Conservation (phyloP, 2,329 filamentous ascomycete genomes). For the Emmonsia crescens region DNA sequence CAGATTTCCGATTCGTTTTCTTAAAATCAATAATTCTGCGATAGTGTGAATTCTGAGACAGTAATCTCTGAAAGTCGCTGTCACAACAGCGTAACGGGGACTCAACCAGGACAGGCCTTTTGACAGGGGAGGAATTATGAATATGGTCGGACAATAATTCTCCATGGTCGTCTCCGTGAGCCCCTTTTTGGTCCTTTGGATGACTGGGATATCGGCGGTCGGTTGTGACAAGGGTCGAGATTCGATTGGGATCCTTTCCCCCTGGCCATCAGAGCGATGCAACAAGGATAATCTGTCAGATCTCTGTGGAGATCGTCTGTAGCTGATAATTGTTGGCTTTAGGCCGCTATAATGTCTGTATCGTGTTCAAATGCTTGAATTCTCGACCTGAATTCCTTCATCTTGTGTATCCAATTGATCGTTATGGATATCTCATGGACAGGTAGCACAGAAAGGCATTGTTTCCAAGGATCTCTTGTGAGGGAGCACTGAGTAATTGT, state of each 20-base stretch:
- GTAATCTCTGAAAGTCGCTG: not conserved
- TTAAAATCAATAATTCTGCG: not conserved
- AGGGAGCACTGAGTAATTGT: not conserved
- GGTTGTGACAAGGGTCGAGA: not conserved
- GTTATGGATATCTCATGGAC: not conserved
- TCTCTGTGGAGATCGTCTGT: not conserved
- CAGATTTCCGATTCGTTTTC: not conserved
- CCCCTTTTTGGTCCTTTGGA: not conserved
- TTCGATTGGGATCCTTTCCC: not conserved
- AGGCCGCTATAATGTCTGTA: not conserved
- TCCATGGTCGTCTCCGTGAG: not conserved
- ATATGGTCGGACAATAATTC: not conserved
- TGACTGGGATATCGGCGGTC: not conserved
- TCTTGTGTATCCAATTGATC: not conserved
- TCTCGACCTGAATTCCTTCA: not conserved
- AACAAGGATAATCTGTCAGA: not conserved
- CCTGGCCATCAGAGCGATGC: not conserved
- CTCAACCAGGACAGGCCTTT: not conserved
- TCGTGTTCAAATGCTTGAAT: not conserved
- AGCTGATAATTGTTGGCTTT: not conserved
- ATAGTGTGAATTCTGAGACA: not conserved
- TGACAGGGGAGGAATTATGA: not conserved
- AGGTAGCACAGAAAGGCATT: not conserved
- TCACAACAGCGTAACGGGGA: not conserved
- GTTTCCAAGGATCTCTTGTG: not conserved